phyloP scores from a whole-genome alignment of 2,329 filamentous ascomycete species.

The Tolypocladium paradoxum region DNA sequence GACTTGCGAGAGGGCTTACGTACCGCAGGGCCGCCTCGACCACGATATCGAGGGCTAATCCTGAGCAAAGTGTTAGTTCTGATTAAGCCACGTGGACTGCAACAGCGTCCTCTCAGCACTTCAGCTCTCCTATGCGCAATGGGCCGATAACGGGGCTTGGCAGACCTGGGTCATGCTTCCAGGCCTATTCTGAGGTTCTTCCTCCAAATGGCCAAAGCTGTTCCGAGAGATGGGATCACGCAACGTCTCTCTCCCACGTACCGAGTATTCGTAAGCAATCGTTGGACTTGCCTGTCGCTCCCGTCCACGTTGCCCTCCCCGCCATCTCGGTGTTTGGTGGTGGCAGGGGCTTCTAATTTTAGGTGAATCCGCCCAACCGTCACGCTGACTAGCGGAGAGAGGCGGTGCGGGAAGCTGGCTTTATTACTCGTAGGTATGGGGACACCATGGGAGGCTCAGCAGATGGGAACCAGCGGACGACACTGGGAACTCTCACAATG shows the following conservation, averaged over 20 bases:
- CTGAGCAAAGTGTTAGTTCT: not conserved
- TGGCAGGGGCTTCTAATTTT: not conserved
- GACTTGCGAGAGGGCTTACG: not conserved
- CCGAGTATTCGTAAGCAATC: not conserved
- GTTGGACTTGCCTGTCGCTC: not conserved
- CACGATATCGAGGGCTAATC: not conserved
- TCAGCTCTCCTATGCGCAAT: not conserved
- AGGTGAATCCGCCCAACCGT: not conserved
- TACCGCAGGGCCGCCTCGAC: not conserved
- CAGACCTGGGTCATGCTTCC: not conserved
- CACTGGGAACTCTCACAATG: not conserved
- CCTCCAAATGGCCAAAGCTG: not conserved
- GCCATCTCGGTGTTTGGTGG: not conserved
- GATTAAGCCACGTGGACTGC: not conserved
- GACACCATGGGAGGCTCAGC: not conserved
- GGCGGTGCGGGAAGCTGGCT: not conserved
- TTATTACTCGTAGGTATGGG: too few species aligned
- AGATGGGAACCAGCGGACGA: not conserved
- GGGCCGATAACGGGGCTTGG: not conserved
- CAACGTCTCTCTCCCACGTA: not conserved
- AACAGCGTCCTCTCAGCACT: not conserved
- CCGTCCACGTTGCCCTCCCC: not conserved
- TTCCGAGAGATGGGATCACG: not conserved
- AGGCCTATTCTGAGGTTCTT: not conserved
- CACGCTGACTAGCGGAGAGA: not conserved